Conservation (phyloP, 805 yeast genomes). For the Schizosaccharomyces lindneri region DNA sequence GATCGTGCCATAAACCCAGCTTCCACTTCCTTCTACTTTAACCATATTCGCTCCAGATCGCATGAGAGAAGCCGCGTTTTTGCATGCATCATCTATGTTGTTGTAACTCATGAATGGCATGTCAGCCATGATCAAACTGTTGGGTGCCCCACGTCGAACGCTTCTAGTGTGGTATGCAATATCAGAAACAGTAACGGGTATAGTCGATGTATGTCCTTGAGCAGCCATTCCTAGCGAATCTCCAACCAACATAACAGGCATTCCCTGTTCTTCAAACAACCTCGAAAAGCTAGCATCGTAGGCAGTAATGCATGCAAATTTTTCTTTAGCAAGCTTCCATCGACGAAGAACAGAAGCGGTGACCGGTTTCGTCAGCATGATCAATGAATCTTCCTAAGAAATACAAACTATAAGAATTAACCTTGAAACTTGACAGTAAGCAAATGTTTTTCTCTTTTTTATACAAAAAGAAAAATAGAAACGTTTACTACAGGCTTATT, state of each 20-base stretch:
- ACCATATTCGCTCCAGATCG: constrained; percentile 38
- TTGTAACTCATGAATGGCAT: constrained; percentile 79
- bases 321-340: background rate
- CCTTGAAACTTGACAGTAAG: too few species aligned
- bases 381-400: background rate
- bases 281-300: constrained; percentile 31
- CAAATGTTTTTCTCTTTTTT: too few species aligned
- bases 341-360: background rate
- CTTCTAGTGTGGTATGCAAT: constrained; percentile 54
- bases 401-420: background rate
- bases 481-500: too few species aligned
- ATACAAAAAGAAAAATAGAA: too few species aligned
- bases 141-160: constrained; percentile 41
- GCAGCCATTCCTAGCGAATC: constrained; percentile 87
- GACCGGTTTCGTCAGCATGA: background rate
- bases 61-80: constrained; percentile 29
- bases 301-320: constrained; percentile 41
- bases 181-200: constrained; percentile 49
- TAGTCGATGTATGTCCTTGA: constrained; percentile 45
- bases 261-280: constrained; percentile 11
- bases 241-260: constrained; percentile 59
- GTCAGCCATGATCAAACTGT: constrained; percentile 43
- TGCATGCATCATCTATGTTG: constrained; percentile 35
- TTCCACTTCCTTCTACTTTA: constrained; percentile 68
- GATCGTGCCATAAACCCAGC: constrained; percentile 29